Base-by-base conservation (phyloP, 495 filamentous ascomycete species). In the Aspergillus diversus region DNA sequence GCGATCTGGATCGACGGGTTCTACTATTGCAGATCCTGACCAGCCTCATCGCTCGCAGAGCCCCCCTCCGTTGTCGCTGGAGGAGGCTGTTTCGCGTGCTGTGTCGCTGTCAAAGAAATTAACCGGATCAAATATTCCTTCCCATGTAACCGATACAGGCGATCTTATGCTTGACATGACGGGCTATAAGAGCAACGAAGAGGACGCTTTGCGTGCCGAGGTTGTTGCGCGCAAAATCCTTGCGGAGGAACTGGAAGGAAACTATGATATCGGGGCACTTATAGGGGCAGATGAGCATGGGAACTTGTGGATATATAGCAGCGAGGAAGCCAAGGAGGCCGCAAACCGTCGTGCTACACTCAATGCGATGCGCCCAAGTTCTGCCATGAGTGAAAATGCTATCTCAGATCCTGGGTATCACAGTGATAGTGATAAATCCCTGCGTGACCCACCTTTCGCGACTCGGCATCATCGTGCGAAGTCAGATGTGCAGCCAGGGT, bases 111-210 rank as follows among this genome's bases (percentile, higher is more conserved):
- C 93, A 21, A 90, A 93, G 71, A 92, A 96, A 72, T 81, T 99
- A 11, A 90, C 90, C 27, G 85, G 83, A 1, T 95, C 92, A 33
- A 97, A 98, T 70, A 99, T 99, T 56, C 92, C 89, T 16, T 93
- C 90, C 33, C 90, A 93, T 66, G 86, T 99, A 35, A 98, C 87
- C 4, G 94, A 97, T 32, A 90, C 83, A 1, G 95, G 96, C n/a
- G 96, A 99, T 75, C 78, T 99, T 37, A 98, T 97, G 94, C 77
- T 99, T 61, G 95, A 99, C 70, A 97, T 99, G 93, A 94, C 93
- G 4, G 92, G 92, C 0, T 97, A 97, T 71, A 98, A 97, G 70
- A 89, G 88, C 69, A 93, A 87, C 66, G 93, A 97, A 56, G 93
- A 97, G 67, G 93, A 98, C 69, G 89, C 92, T 12, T 78, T 97